Conservation (phyloP, 2,329 filamentous ascomycete species). For the Clonostachys rhizophaga region DNA sequence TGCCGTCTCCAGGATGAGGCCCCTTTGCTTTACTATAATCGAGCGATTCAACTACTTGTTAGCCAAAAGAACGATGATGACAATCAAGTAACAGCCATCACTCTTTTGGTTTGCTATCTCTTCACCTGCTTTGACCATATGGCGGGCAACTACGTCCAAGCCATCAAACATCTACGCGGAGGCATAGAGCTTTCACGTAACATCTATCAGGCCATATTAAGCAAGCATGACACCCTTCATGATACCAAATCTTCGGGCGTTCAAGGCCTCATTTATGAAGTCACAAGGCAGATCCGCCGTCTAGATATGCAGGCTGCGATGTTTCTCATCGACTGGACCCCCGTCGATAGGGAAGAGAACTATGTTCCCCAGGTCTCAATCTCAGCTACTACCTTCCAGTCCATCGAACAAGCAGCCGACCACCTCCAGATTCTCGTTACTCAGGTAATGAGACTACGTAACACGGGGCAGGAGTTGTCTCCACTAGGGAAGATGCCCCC, state of each 20-base stretch:
- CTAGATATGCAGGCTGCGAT: slow-evolving; percentile 26
- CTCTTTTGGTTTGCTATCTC: slow-evolving; percentile 30
- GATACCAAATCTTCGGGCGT: slow-evolving; percentile 3
- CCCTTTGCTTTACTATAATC: slow-evolving; percentile 18
- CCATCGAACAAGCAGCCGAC: slow-evolving; percentile 23
- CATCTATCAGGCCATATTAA: slow-evolving; percentile 7
- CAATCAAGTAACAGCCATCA: slow-evolving; percentile 18
- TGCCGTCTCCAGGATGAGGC: slow-evolving; percentile 8
- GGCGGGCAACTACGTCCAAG: slow-evolving; percentile 22
- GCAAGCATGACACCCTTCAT: slow-evolving; percentile 1
- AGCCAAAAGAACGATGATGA: slow-evolving; percentile 10
- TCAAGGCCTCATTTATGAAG: slow-evolving; percentile 15
- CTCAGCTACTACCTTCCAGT: slow-evolving; percentile 12
- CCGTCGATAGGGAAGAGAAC: slow-evolving; percentile 14
- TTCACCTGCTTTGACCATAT: slow-evolving; percentile 30
- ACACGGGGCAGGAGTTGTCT: slow-evolving; percentile 12
- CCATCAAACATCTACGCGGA: slow-evolving; percentile 24
- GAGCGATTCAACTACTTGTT: slow-evolving; percentile 20
- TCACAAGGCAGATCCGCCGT: slow-evolving; percentile 24
- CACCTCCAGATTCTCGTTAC: slow-evolving; percentile 20
- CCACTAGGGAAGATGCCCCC: slow-evolving; percentile 4
- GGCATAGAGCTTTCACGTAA: slow-evolving; percentile 21
- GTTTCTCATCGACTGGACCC: slow-evolving; percentile 26
- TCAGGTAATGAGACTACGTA: slow-evolving; percentile 18
- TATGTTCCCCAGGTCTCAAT: slow-evolving; percentile 5